phyloP scores from a whole-genome alignment of 1,284 basidiomycete species.

The Microbotryum silenes-acaulis region DNA sequence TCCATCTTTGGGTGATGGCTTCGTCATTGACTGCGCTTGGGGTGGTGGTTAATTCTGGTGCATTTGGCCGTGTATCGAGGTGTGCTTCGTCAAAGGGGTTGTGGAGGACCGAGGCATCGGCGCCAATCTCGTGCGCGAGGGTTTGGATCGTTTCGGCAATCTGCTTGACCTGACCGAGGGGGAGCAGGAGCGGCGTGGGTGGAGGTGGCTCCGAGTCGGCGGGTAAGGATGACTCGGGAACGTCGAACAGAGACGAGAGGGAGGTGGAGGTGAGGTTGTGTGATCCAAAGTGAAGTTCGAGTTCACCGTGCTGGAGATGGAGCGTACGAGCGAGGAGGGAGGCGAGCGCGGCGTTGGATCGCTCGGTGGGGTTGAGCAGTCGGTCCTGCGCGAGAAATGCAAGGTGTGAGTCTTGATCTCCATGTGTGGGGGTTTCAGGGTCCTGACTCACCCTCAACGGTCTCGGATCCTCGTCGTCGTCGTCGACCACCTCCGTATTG shows the following conservation, averaged over 20 bases:
- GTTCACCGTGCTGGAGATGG: slow-evolving; percentile 5
- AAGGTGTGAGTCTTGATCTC: not conserved
- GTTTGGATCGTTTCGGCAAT: not conserved
- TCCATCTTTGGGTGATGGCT: slow-evolving; percentile 27
- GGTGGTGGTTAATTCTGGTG: slow-evolving; percentile 1
- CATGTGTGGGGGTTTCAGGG: too few species aligned
- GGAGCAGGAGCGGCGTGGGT: not conserved
- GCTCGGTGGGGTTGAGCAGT: not conserved
- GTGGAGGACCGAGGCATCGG: slow-evolving; percentile 17
- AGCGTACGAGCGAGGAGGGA: slow-evolving; percentile 22
- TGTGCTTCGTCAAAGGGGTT: slow-evolving; percentile 15
- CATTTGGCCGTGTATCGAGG: not conserved
- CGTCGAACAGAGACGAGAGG: slow-evolving; percentile 28
- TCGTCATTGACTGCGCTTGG: slow-evolving; percentile 25
- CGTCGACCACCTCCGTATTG: not conserved
- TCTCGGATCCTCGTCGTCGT: not conserved
- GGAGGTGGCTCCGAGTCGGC: too few species aligned
- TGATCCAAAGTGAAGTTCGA: too few species aligned
- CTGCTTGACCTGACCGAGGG: slow-evolving; percentile 7
- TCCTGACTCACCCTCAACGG: not conserved
- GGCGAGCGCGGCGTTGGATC: not conserved
- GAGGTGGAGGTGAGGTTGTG: slow-evolving; percentile 20
- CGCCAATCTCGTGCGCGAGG: slow-evolving; percentile 1
- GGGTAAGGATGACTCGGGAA: slow-evolving; percentile 5
- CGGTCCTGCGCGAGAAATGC: not conserved